Evolutionary conservation across 768 basidiomycete genomes (phyloP), one percentile per base, ranked within the genome.

Genomic region (Hypholoma fasciculare): DNA sequence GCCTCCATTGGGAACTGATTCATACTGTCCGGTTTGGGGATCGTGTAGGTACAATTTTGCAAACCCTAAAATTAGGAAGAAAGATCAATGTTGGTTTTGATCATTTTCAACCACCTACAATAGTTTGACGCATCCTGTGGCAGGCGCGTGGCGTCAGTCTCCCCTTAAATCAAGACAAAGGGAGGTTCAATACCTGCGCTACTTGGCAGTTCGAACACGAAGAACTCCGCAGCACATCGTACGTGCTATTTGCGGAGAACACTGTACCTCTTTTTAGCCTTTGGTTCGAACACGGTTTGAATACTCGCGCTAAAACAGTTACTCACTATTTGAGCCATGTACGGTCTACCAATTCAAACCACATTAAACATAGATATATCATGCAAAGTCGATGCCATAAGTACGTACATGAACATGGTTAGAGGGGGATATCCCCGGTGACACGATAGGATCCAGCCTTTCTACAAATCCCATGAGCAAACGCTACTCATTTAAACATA

Each of bases 11-110:
- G 66, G 59, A 7, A 78, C 76, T 12, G 69, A 60, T 52, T 77
- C 76, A 37, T 75, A 77, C 8, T 65, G 52, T 44, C 72, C 66
- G n/a, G 69, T 75, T 37, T 65, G 59, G 4, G 74, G 74, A 61
- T 78, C 75, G 30, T 71, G 76, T 62, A 77, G 76, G 61, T 77
- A 78, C 0, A 78, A 65, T 61, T 74, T 76, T 8, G 76, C 72
- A 61, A 77, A 77, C 76, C 75, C 76, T 78, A 19, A 14, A 26
- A 37, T 20, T 20, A 53, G 12, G n/a, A 1, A 26, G 34, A 23
- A 7, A 36, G 37, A 27, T 1, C 20, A 14, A 7, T 23, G n/a
- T 30, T n/a, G 38, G 13, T 20, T 20, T 34, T 23, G 36, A 36
- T 16, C 4, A 14, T 54, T 17, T 23, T 16, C 39, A 16, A 37